phyloP scores from a whole-genome alignment of 495 filamentous ascomycete species.

The Penicillium lagena region DNA sequence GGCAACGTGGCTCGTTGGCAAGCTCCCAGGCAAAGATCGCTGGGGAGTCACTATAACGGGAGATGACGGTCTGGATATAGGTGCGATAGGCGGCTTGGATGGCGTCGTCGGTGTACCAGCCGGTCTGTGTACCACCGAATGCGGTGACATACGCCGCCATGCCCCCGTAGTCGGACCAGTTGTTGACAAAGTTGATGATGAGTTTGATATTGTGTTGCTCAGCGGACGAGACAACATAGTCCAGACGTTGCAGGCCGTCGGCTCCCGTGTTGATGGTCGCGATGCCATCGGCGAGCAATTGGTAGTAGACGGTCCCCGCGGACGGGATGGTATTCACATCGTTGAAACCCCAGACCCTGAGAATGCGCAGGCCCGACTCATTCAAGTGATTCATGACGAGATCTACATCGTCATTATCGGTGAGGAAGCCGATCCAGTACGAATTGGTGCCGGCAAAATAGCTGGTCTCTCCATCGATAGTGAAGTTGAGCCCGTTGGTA shows the following conservation, averaged over 20 bases:
- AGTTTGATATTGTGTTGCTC: constrained; percentile 53
- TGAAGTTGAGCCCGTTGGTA: constrained; percentile 49
- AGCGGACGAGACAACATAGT: constrained; percentile 59
- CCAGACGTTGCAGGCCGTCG: constrained; percentile 60
- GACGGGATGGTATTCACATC: constrained; percentile 45
- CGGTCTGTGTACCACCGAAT: constrained; percentile 48
- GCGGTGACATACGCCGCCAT: constrained; percentile 56
- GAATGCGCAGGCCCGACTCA: constrained; percentile 56
- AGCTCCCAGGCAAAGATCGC: constrained; percentile 70
- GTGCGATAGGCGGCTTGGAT: constrained; percentile 54
- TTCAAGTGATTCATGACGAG: constrained; percentile 42
- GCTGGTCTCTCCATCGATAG: constrained; percentile 53
- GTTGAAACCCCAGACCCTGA: constrained; percentile 72
- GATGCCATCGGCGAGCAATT: constrained; percentile 44
- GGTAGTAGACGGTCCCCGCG: constrained; percentile 51
- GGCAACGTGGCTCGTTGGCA: constrained; percentile 65
- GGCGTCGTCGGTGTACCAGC: constrained; percentile 51
- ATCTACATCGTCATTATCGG: constrained; percentile 57
- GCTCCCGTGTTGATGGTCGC: constrained; percentile 61
- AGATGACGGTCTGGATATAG: constrained; percentile 58
- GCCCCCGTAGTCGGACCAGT: constrained; percentile 61
- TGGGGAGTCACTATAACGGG: constrained; percentile 47
- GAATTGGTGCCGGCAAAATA: constrained; percentile 66
- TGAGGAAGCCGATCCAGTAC: constrained; percentile 70
- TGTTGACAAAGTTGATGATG: constrained; percentile 52